phyloP scores from a whole-genome alignment of 2,329 filamentous ascomycete species.

The Remersonia thermophila region DNA sequence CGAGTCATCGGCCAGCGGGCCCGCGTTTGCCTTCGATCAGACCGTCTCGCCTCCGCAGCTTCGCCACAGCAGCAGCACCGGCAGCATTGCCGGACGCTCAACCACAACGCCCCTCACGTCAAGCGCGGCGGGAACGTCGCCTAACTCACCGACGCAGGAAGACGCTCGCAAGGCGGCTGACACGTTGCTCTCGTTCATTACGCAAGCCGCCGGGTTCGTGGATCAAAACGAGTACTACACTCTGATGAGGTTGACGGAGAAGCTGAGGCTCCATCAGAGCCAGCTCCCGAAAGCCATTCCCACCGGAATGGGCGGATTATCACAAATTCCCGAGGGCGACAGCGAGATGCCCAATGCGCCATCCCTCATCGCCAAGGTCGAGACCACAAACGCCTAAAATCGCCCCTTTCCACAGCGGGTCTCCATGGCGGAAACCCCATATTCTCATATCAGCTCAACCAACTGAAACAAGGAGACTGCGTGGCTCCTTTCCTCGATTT shows the following conservation, averaged over 20 bases:
- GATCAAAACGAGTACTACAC: conserved; percentile 67
- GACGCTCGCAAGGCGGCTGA: conserved; percentile 74
- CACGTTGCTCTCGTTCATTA: conserved; percentile 70
- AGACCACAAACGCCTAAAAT: conserved; percentile 22
- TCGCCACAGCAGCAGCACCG: conserved; percentile 40
- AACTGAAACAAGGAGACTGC: not conserved
- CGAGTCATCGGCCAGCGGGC: conserved; percentile 38
- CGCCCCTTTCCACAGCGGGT: not conserved
- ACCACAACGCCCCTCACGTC: conserved; percentile 13
- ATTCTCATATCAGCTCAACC: not conserved
- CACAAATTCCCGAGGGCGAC: conserved; percentile 46
- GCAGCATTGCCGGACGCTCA: conserved; percentile 28
- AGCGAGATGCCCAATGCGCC: conserved; percentile 33
- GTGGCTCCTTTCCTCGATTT: conserved; percentile 7
- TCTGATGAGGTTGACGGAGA: conserved; percentile 74
- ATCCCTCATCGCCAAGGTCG: conserved; percentile 24
- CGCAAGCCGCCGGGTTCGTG: conserved; percentile 58
- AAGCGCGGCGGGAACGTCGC: conserved; percentile 40
- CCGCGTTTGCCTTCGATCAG: conserved; percentile 33
- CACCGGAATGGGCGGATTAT: conserved; percentile 35
- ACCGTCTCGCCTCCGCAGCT: conserved; percentile 32
- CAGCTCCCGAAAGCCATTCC: conserved; percentile 18
- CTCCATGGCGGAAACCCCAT: not conserved
- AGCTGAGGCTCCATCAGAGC: conserved; percentile 56
- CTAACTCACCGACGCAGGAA: conserved; percentile 64